Percentiles rank a stretch among this genome's conserved stretches.
phyloP scores from a whole-genome alignment of 768 basidiomycete species.

The Boletus sensibilis region DNA sequence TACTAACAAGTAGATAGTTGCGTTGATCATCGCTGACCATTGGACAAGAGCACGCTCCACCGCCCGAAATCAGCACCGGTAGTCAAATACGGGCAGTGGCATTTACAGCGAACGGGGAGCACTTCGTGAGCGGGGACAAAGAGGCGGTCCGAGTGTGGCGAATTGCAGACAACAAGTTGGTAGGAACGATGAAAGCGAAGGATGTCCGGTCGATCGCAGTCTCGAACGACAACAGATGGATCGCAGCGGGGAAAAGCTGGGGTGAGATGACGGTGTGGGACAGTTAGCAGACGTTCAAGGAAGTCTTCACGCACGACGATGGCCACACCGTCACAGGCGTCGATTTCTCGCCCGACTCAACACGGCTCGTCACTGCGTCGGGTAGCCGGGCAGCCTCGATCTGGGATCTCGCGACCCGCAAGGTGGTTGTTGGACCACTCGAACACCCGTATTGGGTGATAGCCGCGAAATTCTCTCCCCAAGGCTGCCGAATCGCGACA shows the following conservation, averaged over 20 bases:
- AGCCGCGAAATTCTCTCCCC: conserved; percentile 15
- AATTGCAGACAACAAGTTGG: not conserved
- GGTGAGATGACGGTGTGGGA: conserved; percentile 12
- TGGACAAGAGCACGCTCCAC: not conserved
- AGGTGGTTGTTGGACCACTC: not conserved
- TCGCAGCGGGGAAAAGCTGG: conserved; percentile 12
- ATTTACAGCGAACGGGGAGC: conserved; percentile 1
- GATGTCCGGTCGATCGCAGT: conserved; percentile 11
- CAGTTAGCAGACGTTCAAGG: not conserved
- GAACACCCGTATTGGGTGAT: conserved; percentile 9
- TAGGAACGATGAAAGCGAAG: not conserved
- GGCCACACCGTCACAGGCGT: conserved; percentile 8
- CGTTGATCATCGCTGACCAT: not conserved
- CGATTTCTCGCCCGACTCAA: conserved; percentile 13
- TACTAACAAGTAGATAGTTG: not conserved
- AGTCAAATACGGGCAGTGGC: conserved; percentile 6
- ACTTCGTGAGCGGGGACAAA: conserved; percentile 14
- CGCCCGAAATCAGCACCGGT: not conserved
- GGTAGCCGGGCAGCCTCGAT: conserved; percentile 4
- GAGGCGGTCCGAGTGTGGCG: conserved; percentile 8
- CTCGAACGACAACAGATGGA: conserved; percentile 3
- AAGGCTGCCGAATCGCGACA: conserved; percentile 9
- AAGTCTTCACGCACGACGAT: conserved; percentile 3
- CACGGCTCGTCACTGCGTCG: conserved; percentile 5
- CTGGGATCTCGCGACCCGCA: conserved; percentile 1